A percentile compares a stretch with the other conserved stretches of the same genome.
phyloP scores from a whole-genome alignment of 345 rosid genomes.

The Diplotaxis tenuifolia region DNA sequence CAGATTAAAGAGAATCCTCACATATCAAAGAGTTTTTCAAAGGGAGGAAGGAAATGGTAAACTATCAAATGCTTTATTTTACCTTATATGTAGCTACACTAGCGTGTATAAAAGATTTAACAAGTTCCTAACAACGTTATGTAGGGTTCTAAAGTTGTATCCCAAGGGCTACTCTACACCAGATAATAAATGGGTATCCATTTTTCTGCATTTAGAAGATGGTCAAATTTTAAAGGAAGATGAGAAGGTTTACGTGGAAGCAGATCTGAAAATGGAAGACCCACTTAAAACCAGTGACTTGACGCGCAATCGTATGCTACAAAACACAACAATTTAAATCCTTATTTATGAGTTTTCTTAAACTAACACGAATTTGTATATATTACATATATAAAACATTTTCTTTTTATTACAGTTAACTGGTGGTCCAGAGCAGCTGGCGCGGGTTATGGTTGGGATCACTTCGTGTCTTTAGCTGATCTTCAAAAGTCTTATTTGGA shows the following conservation, averaged over 20 bases:
- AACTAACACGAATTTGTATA: background rate
- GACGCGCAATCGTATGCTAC: background rate
- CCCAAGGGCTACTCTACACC: background rate
- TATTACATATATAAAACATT: too few relatives aligned
- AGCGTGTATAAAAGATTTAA: background rate
- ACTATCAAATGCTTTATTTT: background rate
- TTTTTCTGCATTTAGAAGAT: background rate
- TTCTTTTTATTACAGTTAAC: background rate
- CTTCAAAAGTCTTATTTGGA: background rate
- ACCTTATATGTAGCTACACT: too few relatives aligned
- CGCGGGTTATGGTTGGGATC: background rate
- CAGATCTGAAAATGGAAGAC: background rate
- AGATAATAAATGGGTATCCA: conserved; percentile 10
- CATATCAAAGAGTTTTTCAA: background rate
- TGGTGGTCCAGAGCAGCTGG: background rate
- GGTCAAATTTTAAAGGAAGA: background rate
- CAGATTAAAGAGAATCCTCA: background rate
- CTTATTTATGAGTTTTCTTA: background rate
- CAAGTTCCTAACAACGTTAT: background rate
- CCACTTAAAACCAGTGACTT: background rate
- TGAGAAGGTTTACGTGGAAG: background rate
- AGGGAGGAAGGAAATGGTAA: conserved; percentile 8
- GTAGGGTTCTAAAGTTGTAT: conserved; percentile 6
- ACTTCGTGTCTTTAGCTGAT: background rate
- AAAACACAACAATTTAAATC: background rate